Percentiles rank a stretch among this genome's conserved stretches.
Conservation (phyloP, 441 rosid genomes). For the Euphorbia schlechtendalii region DNA sequence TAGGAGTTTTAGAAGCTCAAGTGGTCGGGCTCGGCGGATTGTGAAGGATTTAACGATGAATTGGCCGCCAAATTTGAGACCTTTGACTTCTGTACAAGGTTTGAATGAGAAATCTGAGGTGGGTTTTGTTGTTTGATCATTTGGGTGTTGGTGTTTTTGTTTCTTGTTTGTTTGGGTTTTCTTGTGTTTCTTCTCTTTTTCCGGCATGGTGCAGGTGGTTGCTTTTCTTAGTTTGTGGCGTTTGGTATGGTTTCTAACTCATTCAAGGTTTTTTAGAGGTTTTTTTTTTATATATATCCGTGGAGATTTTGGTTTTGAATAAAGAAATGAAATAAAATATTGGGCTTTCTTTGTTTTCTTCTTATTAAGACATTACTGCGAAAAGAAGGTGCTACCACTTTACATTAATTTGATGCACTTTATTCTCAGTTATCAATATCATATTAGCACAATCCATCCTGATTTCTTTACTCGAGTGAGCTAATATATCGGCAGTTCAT, state of each 20-base stretch:
- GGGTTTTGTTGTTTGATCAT: constrained; percentile 34
- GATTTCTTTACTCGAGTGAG: not conserved
- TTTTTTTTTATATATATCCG: constrained; percentile 7
- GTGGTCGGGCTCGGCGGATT: constrained; percentile 65
- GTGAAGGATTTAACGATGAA: constrained; percentile 91
- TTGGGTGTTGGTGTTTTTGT: constrained; percentile 61
- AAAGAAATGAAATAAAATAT: not conserved
- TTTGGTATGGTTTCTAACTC: constrained; percentile 19
- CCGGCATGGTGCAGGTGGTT: constrained; percentile 31
- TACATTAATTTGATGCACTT: constrained; percentile 16
- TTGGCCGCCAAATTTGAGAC: constrained; percentile 81
- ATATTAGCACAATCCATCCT: not conserved
- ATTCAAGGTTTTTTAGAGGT: constrained; percentile 29
- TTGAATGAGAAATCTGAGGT: constrained; percentile 69
- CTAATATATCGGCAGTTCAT: too few relatives aligned
- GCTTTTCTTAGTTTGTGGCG: not conserved
- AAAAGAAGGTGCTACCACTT: constrained; percentile 23
- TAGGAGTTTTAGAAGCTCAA: constrained; percentile 74
- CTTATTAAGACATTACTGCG: constrained; percentile 8
- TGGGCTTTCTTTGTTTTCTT: constrained; percentile 4
- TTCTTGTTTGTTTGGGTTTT: constrained; percentile 36
- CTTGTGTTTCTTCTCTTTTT: constrained; percentile 30
- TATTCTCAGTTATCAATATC: constrained; percentile 6
- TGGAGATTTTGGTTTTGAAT: not conserved
- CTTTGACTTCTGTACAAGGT: constrained; percentile 68